These are phyloP conservation scores for Ceratobasidium sp. DNA, from an alignment of 1,284 basidiomycete genomes.

Conservation along the genomic window DNA sequence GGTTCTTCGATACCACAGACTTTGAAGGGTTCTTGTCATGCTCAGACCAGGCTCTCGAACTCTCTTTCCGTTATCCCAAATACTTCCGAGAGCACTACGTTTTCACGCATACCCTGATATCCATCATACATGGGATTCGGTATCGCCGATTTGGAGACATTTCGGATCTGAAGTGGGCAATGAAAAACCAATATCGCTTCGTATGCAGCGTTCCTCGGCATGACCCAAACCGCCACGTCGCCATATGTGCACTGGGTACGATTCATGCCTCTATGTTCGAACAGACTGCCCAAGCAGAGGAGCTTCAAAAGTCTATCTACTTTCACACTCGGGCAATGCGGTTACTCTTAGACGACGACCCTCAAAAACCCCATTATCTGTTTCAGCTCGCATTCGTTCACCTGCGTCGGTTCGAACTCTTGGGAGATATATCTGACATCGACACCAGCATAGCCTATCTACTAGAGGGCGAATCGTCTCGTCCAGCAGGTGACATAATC, in stretches of 20 bases:
- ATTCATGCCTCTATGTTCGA: too few species aligned
- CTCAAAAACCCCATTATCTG: too few species aligned
- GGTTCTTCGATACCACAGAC: background rate
- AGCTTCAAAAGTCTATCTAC: too few species aligned
- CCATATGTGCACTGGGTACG: background rate
- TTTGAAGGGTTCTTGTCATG: background rate
- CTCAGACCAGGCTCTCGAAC: background rate
- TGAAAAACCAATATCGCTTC: background rate
- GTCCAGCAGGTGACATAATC: too few species aligned
- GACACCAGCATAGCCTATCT: background rate
- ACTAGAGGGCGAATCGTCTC: background rate
- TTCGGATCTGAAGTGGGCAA: background rate
- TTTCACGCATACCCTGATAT: background rate
- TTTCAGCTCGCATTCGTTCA: too few species aligned
- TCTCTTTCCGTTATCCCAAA: background rate
- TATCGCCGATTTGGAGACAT: background rate
- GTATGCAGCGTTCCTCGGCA: background rate
- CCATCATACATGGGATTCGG: background rate
- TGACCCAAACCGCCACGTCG: background rate
- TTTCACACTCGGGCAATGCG: too few species aligned
- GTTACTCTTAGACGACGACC: too few species aligned
- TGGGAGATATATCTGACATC: too few species aligned
- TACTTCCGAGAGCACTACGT: background rate
- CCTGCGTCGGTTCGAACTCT: too few species aligned
- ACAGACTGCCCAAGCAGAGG: too few species aligned